Conservation (phyloP, 2,329 filamentous ascomycete species). For the Rutstroemia sp. region DNA sequence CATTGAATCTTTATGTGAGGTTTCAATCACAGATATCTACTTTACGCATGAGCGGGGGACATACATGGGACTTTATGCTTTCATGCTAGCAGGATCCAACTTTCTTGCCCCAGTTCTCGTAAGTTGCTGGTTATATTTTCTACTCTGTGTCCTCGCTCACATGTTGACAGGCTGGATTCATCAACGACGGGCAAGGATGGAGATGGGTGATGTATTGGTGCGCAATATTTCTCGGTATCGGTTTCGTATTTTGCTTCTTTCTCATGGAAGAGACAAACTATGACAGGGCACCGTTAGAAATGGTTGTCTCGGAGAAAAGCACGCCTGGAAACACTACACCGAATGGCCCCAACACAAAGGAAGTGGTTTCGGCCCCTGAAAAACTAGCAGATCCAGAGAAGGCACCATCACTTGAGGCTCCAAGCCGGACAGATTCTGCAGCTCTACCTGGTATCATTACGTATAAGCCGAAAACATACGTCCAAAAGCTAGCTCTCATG, state of each 20-base stretch:
- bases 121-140: not conserved
- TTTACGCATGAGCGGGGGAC: constrained; percentile 38
- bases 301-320: not conserved
- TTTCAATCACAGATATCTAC: constrained; percentile 32
- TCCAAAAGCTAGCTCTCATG: constrained; percentile 22
- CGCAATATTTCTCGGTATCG: constrained; percentile 43
- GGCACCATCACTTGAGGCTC: not conserved
- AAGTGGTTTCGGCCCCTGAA: not conserved
- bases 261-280: constrained; percentile 53
- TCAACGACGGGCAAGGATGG: constrained; percentile 42
- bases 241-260: constrained; percentile 47
- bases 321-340: constrained; percentile 12
- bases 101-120: constrained; percentile 40
- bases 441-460: constrained; percentile 3
- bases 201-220: constrained; percentile 45
- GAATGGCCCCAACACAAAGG: constrained; percentile 3
- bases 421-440: not conserved
- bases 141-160: not conserved
- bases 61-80: constrained; percentile 37
- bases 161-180: constrained; percentile 35
- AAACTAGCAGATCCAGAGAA: constrained; percentile 16
- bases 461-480: constrained; percentile 21
- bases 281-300: constrained; percentile 17
- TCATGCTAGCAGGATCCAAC: constrained; percentile 37
- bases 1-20: constrained; percentile 28